Base-by-base conservation (phyloP, 2,329 filamentous ascomycete genomes). In the Nemania sp. region DNA sequence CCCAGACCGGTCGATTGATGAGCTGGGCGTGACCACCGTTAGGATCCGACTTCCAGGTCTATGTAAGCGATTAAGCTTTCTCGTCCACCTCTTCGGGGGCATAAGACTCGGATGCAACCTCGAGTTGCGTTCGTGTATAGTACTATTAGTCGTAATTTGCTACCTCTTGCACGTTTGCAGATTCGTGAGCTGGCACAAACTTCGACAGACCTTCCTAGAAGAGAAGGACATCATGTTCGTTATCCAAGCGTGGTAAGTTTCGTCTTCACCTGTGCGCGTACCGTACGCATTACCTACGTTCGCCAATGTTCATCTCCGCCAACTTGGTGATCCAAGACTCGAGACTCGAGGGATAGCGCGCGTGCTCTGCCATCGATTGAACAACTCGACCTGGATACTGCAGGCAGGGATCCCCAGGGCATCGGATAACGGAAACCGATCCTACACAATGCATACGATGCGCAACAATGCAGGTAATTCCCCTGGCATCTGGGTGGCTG, bases 191-290 rank as follows among this genome's bases (percentile, higher is more conserved):
- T 53, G 42, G 37, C 41, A 54, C 41, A 23, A 54, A 28, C 30
- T 41, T 26, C 30, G 33, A 40, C 54, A 64, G 62, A 65, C 64
- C 63, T 65, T 65, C 63, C 64, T 64, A 64, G 51, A 64, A 57
- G 49, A 66, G 64, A 52, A 66, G 59, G 61, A 60, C 53, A 44
- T 43, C 60, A 52, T 52, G 59, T 34, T 40, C 43, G 28, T 23
- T 51, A 44, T 49, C 41, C 46, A 43, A 39, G 42, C 30, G 17
- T 17, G 28, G 52, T 52, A 47, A 42, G 43, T 49, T 28, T 37
- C 4, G 8, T 31, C n/a, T 11, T 31, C 8, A 28, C 26, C 26
- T 20, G n/a, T n/a, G n/a, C n/a, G n/a, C n/a, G n/a, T n/a, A n/a
- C n/a, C n/a, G n/a, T n/a, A n/a, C n/a, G n/a, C n/a, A n/a, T n/a